Base-by-base conservation (phyloP, 148 eudicot genomes). In the Dysphania ambrosioides region DNA sequence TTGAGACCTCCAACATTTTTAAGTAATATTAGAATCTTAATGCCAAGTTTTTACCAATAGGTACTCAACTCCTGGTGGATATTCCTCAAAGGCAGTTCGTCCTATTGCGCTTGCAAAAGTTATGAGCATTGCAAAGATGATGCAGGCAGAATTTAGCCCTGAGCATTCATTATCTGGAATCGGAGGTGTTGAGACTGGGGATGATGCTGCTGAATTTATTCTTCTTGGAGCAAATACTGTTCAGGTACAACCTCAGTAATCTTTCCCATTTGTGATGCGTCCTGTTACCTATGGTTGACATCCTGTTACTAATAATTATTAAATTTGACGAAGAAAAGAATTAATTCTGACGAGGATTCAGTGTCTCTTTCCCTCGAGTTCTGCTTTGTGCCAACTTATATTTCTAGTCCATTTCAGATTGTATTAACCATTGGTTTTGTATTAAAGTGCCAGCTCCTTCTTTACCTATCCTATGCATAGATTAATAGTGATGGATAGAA, bases 51-150 rank as follows among this genome's bases (percentile, higher is more conserved):
- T 75, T n/a, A 19, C 31, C 65, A 15, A 56, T 82, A 95, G 99
- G 68, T 95, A 95, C 83, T 95, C 99, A 73, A 92, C 99, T 36
- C 97, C 99, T 60, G 99, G 99, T 75, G 99, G 99, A 47, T 95
- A 95, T 64, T 95, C 99, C 40, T 79, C 85, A 29, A 95, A 95
- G 83, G 99, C 97, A 47, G 99, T 95, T 63, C 97, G 86, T 81
- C 99, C 99, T 80, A 92, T 95, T 85, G 99, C 99, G n/a, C 97
- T 95, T 78, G 99, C 89, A 16, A 92, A 90, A 83, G 99, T 95
- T 70, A 95, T 92, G 99, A 92, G 64, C 83, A 95, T 95, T 84
- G 97, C 99, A 42, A 85, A 83, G 79, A 95, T 95, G 99, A 95
- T 92, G 94, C 88, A 92, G 76, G 79, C 85, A 8, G 97, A 92